phyloP scores from a whole-genome alignment of 768 basidiomycete species.

The Auriscalpium vulgare region DNA sequence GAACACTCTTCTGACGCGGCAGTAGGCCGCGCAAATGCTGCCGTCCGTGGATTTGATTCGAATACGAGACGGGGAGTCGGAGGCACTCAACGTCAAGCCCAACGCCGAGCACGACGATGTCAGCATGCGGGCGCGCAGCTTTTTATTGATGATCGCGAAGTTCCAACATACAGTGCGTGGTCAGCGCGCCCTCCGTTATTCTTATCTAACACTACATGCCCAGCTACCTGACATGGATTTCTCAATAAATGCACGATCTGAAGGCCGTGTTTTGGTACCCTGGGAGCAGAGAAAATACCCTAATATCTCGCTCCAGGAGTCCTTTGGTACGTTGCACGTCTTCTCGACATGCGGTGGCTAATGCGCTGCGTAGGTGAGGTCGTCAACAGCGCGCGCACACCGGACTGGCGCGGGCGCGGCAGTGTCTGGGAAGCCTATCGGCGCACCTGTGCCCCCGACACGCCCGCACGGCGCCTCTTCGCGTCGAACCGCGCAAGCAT shows the following conservation, averaged over 20 bases:
- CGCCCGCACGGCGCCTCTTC: conserved; percentile 77
- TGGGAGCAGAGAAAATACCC: conserved; percentile 79
- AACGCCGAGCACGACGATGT: conserved; percentile 61
- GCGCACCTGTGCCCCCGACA: conserved; percentile 76
- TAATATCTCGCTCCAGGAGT: conserved; percentile 49
- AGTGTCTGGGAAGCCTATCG: conserved; percentile 93
- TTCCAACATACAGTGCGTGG: conserved; percentile 53
- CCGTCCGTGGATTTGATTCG: conserved; percentile 86
- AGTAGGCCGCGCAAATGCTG: conserved; percentile 55
- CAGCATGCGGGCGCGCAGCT: conserved; percentile 71
- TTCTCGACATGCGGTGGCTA: not conserved
- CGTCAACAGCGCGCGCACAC: conserved; percentile 42
- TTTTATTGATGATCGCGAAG: conserved; percentile 64
- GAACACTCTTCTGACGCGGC: not conserved
- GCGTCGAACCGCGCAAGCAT: conserved; percentile 58
- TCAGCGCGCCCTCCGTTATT: no score
- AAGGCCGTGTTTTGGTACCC: conserved; percentile 87
- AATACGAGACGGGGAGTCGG: conserved; percentile 55
- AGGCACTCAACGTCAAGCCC: conserved; percentile 46
- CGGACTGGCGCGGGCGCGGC: conserved; percentile 82
- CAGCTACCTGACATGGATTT: conserved; percentile 94
- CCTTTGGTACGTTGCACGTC: conserved; percentile 22
- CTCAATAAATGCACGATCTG: conserved; percentile 87
- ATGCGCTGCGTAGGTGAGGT: conserved; percentile 35
- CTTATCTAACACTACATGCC: conserved; percentile 1